These are phyloP conservation scores for Rhynchospora breviuscula DNA, from an alignment of 176 grass and related monocot genomes.

Conservation along the genomic window DNA sequence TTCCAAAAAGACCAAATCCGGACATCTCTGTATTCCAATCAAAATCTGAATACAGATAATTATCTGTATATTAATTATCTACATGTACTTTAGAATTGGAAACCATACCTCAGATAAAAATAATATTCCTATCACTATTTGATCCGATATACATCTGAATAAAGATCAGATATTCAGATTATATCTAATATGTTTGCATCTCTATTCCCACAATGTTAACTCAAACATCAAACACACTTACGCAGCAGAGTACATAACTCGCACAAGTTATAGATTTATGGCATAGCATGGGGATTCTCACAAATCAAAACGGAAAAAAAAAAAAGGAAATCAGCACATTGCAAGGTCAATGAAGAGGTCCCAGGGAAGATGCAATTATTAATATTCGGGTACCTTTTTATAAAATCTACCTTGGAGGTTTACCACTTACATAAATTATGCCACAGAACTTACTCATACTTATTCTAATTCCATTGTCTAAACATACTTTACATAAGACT, in stretches of 20 bases:
- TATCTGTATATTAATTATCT: too few relatives aligned
- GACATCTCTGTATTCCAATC: too few relatives aligned
- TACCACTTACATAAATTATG: not conserved
- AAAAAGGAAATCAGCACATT: not conserved
- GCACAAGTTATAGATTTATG: not conserved
- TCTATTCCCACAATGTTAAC: too few relatives aligned
- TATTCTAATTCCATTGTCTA: not conserved
- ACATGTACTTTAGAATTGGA: too few relatives aligned
- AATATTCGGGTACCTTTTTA: not conserved
- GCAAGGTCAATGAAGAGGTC: too few relatives aligned
- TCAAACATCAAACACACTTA: not conserved
- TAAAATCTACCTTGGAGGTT: not conserved
- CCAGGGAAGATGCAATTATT: not conserved
- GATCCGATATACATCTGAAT: too few relatives aligned
- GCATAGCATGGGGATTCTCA: not conserved
- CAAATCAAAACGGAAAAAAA: not conserved
- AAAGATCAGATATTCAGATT: too few relatives aligned
- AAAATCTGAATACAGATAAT: too few relatives aligned
- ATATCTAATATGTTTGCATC: too few relatives aligned
- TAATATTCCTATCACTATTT: too few relatives aligned
- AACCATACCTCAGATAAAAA: too few relatives aligned
- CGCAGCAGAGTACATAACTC: not conserved
- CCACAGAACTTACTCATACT: constrained; percentile 4
- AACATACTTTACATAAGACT: not conserved
- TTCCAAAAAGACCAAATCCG: too few relatives aligned